Base-by-base conservation (phyloP, 768 basidiomycete genomes). In the Candolleomyces aberdarensis region DNA sequence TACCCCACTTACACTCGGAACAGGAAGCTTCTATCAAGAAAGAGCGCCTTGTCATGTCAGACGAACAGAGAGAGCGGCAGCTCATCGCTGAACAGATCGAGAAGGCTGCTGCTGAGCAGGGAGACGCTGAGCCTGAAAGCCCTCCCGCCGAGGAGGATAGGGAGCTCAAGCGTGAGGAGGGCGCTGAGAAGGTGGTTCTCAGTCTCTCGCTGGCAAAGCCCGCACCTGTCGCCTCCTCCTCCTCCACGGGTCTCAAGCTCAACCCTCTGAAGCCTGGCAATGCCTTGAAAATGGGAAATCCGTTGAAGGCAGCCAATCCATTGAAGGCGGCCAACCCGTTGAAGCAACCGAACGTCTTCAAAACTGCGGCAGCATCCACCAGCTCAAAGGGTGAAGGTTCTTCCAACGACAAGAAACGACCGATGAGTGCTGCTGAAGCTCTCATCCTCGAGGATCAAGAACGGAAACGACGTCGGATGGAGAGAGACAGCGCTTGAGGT, bases 11-110 rank as follows among this genome's bases (percentile, higher is more conserved):
- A 59, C 66, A 55, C 58, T 47, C 9, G 59, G 52, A 63, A 36
- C 70, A 92, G 83, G 92, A 93, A 73, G 91, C 92, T 15, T 87
- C 85, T 20, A 67, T 89, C 78, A 96, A 98, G 80, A 94, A 96
- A 75, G 96, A 98, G 70, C 83, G 96, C 15, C 84, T 87, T 22
- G 92, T 92, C 26, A 88, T 87, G 72, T 95, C 93, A 20, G 96
- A 98, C 69, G 97, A 99, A 74, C 92, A 94, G 72, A 84, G 97
- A 46, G 96, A 98, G 74, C 87, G 97, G 15, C 76, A 85, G 67
- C 82, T 94, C 54, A 91, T 99, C 63, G 82, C 88, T 11, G 95
- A 97, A 67, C 96, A 99, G 75, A 98, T 99, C 58, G 93, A 92
- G 72, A 83, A 94, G 43, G 97, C 96, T 2, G 80, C 77, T 7